Percentiles rank a stretch among this genome's conserved stretches.
These are phyloP conservation scores for Lentinula edodes DNA, from an alignment of 768 basidiomycete genomes.

Conservation along the genomic window DNA sequence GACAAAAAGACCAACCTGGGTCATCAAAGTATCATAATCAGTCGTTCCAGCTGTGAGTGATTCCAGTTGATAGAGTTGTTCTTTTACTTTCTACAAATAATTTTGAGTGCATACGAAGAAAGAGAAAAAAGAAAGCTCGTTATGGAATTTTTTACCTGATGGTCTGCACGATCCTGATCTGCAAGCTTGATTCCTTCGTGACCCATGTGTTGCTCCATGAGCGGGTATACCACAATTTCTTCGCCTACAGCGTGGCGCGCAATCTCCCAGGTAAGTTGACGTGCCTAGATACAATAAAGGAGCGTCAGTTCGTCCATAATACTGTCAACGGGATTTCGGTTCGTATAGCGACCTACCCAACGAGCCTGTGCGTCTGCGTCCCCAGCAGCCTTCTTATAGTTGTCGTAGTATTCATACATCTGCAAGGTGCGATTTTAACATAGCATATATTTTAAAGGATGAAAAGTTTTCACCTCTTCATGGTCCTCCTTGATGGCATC, in stretches of 20 bases:
- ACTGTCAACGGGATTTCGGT: background rate
- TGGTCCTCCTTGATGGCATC: conserved; percentile 45
- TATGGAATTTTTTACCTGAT: conserved; percentile 31
- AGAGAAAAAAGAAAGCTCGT: background rate
- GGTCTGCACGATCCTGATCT: conserved; percentile 51
- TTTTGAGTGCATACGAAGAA: background rate
- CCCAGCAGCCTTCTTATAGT: conserved; percentile 35
- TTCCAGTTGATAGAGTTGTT: conserved; percentile 42
- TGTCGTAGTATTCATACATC: conserved; percentile 54
- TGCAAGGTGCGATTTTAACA: conserved; percentile 17
- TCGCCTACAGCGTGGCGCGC: conserved; percentile 58
- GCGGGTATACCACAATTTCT: conserved; percentile 59
- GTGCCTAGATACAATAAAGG: conserved; percentile 4
- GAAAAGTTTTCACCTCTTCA: conserved; percentile 29
- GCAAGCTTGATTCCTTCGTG: conserved; percentile 43
- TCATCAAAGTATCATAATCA: conserved; percentile 38
- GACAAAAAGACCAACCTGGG: conserved; percentile 5
- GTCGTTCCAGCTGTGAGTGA: conserved; percentile 32
- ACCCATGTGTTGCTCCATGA: conserved; percentile 55
- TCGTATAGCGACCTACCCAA: conserved; percentile 28
- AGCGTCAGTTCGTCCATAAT: background rate
- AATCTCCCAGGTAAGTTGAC: conserved; percentile 55
- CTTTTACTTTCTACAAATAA: conserved; percentile 26
- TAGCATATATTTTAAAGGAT: background rate
- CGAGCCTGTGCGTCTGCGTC: conserved; percentile 43